Percentiles rank a stretch among this genome's conserved stretches.
These are phyloP conservation scores for Cladosporium cucumerinum DNA, from an alignment of 2,329 filamentous ascomycete genomes.

Conservation along the genomic window DNA sequence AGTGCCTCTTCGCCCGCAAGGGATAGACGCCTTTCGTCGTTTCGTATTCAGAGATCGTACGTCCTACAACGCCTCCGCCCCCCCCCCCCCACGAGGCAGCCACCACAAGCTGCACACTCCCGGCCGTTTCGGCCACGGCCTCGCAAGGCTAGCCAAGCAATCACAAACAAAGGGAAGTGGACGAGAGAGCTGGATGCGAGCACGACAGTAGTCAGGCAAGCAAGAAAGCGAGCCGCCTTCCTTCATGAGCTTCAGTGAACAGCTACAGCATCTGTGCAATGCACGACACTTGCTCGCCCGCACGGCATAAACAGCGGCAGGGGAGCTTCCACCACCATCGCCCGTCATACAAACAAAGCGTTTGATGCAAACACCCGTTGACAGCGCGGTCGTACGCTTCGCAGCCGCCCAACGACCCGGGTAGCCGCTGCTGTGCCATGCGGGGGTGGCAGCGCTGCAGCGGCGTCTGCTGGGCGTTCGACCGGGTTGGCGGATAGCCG, in stretches of 20 bases:
- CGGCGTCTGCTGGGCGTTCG: not conserved
- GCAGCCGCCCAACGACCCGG: not conserved
- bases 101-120: not conserved
- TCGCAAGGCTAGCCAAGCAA: not conserved
- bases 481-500: not conserved
- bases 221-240: not conserved
- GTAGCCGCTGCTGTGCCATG: conserved; percentile 3
- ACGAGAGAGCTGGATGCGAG: not conserved
- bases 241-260: not conserved
- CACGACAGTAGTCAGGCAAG: not conserved
- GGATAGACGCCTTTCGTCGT: not conserved
- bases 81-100: not conserved
- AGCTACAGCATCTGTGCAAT: not conserved
- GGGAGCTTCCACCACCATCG: not conserved
- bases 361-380: not conserved
- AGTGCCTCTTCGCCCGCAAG: not conserved
- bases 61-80: not conserved
- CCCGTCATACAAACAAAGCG: not conserved
- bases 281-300: not conserved
- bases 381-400: conserved; percentile 1
- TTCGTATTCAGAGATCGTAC: not conserved
- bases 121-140: not conserved
- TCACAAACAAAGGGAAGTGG: not conserved
- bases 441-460: not conserved
- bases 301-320: not conserved